These are phyloP conservation scores for Coprinopsis sp. DNA, from an alignment of 768 basidiomycete species.

Conservation along the genomic window DNA sequence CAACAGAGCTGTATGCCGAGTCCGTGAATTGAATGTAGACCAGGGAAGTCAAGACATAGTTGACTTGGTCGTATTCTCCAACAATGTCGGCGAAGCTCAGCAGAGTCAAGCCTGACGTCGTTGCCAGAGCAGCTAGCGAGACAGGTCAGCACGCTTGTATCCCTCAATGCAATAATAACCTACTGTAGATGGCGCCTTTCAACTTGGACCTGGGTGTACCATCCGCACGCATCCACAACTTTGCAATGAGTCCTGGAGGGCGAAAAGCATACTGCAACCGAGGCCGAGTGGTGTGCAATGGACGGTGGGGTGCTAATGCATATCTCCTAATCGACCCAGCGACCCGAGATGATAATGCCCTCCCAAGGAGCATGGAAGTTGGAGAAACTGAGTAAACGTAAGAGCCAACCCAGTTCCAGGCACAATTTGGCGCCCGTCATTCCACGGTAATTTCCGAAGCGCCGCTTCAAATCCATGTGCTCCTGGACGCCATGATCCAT, in stretches of 20 bases:
- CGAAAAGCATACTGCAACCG: neutral
- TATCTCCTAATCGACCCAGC: neutral
- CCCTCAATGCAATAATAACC: neutral
- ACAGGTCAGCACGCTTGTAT: neutral
- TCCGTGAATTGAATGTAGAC: neutral
- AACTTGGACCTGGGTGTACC: neutral
- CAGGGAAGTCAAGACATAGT: neutral
- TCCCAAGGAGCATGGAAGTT: neutral
- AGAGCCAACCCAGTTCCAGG: too few relatives aligned
- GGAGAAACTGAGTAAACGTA: conserved; percentile 15
- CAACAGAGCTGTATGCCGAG: neutral
- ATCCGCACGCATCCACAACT: neutral
- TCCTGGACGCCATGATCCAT: too few relatives aligned
- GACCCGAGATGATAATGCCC: neutral
- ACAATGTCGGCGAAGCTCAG: neutral
- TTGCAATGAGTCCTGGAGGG: neutral
- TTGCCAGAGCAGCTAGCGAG: neutral
- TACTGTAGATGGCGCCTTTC: neutral
- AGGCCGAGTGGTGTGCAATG: neutral
- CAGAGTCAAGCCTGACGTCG: neutral
- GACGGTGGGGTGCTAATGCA: neutral
- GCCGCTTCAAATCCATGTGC: neutral
- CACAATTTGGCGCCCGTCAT: too few relatives aligned
- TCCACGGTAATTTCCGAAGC: neutral
- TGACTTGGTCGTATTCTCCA: neutral